phyloP scores from a whole-genome alignment of 2,329 filamentous ascomycete species.

The Uncinocarpus reesii region DNA sequence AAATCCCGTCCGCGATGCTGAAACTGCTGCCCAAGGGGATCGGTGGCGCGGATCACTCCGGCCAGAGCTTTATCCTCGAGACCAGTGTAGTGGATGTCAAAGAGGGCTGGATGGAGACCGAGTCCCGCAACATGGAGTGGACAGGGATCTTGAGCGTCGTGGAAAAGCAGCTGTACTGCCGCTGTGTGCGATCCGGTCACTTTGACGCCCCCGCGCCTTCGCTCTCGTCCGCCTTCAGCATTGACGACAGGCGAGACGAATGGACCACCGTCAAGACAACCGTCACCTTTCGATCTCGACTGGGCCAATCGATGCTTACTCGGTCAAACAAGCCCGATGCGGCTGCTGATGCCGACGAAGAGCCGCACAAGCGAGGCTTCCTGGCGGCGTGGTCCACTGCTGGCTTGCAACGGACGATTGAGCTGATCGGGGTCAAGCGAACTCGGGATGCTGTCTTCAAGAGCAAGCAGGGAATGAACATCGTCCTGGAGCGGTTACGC shows the following conservation, averaged over 20 bases:
- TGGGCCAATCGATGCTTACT: slow-evolving; percentile 47
- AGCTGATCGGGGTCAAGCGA: slow-evolving; percentile 51
- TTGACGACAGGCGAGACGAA: slow-evolving; percentile 32
- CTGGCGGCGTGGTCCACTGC: slow-evolving; percentile 51
- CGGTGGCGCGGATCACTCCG: slow-evolving; percentile 47
- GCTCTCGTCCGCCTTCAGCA: slow-evolving; percentile 22
- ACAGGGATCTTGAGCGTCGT: slow-evolving; percentile 55
- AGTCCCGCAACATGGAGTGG: slow-evolving; percentile 56
- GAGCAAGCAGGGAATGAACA: slow-evolving; percentile 56
- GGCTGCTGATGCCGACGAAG: slow-evolving; percentile 39
- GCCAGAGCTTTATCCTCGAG: slow-evolving; percentile 55
- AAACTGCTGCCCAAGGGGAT: slow-evolving; percentile 52
- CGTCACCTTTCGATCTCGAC: slow-evolving; percentile 51
- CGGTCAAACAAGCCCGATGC: slow-evolving; percentile 32
- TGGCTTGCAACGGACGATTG: slow-evolving; percentile 53
- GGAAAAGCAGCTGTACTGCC: slow-evolving; percentile 48
- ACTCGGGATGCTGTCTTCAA: slow-evolving; percentile 52
- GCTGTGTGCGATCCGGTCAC: slow-evolving; percentile 25
- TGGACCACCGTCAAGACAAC: slow-evolving; percentile 50
- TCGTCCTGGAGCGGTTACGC: slow-evolving; percentile 53
- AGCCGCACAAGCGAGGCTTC: slow-evolving; percentile 45
- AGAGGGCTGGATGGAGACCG: slow-evolving; percentile 57
- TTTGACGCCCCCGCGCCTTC: slow-evolving; percentile 6
- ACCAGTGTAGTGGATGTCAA: slow-evolving; percentile 51
- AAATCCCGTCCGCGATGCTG: slow-evolving; percentile 50